Conservation (phyloP, 2,329 filamentous ascomycete species). For the Beauveria brongniartii region DNA sequence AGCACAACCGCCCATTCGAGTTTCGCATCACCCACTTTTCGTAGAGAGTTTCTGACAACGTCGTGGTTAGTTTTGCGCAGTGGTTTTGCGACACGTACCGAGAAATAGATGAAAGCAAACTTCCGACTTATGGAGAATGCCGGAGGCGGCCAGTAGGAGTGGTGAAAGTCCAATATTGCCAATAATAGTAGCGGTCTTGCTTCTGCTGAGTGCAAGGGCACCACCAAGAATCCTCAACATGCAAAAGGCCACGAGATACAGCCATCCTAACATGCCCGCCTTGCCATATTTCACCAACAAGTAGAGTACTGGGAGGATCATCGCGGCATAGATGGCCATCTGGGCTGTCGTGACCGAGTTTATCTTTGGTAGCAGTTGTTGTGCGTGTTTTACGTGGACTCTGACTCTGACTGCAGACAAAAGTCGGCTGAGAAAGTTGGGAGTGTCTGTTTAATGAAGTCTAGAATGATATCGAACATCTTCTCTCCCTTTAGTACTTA, state of each 20-base stretch:
- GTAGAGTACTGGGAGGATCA: conserved; percentile 24
- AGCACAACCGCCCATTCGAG: conserved; percentile 2
- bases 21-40: not conserved
- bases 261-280: conserved; percentile 29
- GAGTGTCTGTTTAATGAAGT: not conserved
- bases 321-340: conserved; percentile 4
- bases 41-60: not conserved
- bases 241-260: conserved; percentile 30
- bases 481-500: not conserved
- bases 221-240: conserved; percentile 27
- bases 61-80: not conserved
- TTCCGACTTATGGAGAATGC: conserved; percentile 29
- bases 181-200: conserved; percentile 25
- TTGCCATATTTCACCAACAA: conserved; percentile 26
- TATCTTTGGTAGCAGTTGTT: conserved; percentile 7
- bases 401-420: not conserved
- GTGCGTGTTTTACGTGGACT: not conserved
- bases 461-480: not conserved
- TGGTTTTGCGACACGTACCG: rapidly evolving
- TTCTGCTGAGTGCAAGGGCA: conserved; percentile 21
- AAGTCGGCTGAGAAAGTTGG: not conserved
- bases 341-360: conserved; percentile 16
- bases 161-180: conserved; percentile 31
- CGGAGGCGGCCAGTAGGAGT: conserved; percentile 22
- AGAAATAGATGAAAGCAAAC: not conserved